Percentiles rank a stretch among this genome's conserved stretches.
Conservation (phyloP, 2,329 filamentous ascomycete genomes). For the Dendryphion nanum region DNA sequence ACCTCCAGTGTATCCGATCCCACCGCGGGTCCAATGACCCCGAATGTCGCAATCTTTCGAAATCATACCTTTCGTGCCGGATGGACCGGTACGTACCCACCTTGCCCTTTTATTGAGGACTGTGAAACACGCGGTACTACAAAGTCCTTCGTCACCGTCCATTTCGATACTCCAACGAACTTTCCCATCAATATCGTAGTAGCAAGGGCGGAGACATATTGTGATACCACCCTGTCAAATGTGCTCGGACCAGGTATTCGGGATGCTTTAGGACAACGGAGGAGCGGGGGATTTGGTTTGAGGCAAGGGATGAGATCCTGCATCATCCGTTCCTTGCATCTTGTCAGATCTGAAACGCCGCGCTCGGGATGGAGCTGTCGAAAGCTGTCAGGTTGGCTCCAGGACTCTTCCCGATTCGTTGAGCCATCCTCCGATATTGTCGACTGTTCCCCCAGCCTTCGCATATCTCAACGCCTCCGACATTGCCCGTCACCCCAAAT, state of each 20-base stretch:
- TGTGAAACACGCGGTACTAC: constrained; percentile 6
- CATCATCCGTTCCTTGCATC: constrained; percentile 18
- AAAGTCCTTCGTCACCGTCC: constrained; percentile 8
- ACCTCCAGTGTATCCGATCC: constrained; percentile 83
- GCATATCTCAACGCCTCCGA: constrained; percentile 13
- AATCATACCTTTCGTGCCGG: constrained; percentile 83
- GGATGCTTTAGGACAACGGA: constrained; percentile 7
- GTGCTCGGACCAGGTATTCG: constrained; percentile 24
- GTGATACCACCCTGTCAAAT: constrained; percentile 35
- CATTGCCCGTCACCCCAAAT: constrained; percentile 2
- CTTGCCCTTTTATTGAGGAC: constrained; percentile 11
- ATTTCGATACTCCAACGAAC: constrained; percentile 7
- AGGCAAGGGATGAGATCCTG: constrained; percentile 23
- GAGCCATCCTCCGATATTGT: constrained; percentile 10
- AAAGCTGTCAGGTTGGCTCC: constrained; percentile 20
- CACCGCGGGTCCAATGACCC: constrained; percentile 81
- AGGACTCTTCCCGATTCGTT: constrained; percentile 16
- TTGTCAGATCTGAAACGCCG: constrained; percentile 28
- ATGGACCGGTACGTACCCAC: constrained; percentile 78
- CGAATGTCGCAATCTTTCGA: constrained; percentile 80
- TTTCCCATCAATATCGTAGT: constrained; percentile 1
- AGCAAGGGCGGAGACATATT: constrained; percentile 26
- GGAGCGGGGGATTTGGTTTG: constrained; percentile 8
- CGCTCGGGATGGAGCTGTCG: constrained; percentile 10
- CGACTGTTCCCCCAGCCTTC: constrained; percentile 9